Conservation (phyloP, 257 asterid species). For the Solanum clarkiae region DNA sequence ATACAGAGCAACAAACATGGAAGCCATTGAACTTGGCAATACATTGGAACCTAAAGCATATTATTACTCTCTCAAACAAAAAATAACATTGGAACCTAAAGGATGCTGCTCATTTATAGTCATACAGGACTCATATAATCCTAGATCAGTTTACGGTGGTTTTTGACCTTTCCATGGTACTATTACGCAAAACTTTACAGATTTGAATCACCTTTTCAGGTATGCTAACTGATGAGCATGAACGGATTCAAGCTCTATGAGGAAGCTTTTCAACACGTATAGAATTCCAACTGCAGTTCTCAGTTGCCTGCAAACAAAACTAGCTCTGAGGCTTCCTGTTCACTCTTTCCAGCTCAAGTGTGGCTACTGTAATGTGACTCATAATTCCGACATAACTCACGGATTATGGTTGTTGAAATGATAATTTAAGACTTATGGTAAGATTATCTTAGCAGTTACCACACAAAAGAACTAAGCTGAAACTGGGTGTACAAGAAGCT, state of each 20-base stretch:
- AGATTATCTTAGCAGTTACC: neutral
- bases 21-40: neutral
- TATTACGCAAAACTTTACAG: neutral
- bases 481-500: neutral
- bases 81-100: neutral
- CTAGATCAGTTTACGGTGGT: neutral
- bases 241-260: neutral
- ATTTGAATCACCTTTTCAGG: neutral
- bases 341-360: neutral
- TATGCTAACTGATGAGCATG: neutral
- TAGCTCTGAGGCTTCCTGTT: neutral
- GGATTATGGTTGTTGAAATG: neutral
- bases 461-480: neutral
- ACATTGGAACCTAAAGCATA: neutral
- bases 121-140: neutral
- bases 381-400: neutral
- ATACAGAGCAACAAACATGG: neutral
- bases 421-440: neutral
- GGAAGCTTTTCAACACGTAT: neutral
- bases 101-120: neutral
- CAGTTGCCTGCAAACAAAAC: neutral
- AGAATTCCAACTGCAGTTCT: neutral
- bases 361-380: neutral
- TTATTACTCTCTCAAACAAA: neutral
- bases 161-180: neutral